Evolutionary conservation across 805 yeast species (phyloP).

Genomic region (Candida awuae): DNA sequence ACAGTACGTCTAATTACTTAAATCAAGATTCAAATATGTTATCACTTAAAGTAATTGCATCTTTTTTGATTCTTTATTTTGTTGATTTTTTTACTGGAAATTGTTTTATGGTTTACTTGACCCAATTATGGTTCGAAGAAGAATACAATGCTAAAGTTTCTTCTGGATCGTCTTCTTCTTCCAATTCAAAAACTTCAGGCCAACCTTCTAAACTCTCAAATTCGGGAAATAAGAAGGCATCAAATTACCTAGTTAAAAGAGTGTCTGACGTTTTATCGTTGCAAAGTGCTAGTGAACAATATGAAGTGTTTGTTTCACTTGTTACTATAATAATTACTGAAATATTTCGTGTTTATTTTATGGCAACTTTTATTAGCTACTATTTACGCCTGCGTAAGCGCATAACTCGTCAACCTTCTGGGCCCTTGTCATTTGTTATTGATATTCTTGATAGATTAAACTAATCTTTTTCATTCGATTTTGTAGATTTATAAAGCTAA

Average conservation of each 20-base stretch:
- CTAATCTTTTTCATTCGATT: background rate
- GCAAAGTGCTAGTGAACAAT: conserved; percentile 56
- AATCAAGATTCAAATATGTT: conserved; percentile 33
- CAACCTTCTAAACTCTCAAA: too few species aligned
- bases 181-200: too few species aligned
- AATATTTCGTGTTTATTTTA: conserved; percentile 49
- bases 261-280: conserved; percentile 27
- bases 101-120: conserved; percentile 66
- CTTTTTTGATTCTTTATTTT: conserved; percentile 54
- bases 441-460: conserved; percentile 6
- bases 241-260: conserved; percentile 9
- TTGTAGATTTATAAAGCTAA: too few species aligned
- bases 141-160: too few species aligned
- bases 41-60: conserved; percentile 47
- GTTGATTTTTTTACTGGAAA: conserved; percentile 61
- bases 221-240: background rate
- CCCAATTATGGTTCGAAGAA: conserved; percentile 58
- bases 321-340: conserved; percentile 42
- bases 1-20: conserved; percentile 31
- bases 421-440: conserved; percentile 1
- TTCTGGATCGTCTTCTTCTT: too few species aligned
- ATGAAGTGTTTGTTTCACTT: conserved; percentile 52
- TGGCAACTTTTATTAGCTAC: conserved; percentile 39
- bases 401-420: conserved; percentile 6
- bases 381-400: conserved; percentile 9